A percentile compares a stretch with the other conserved stretches of the same genome.
These are phyloP conservation scores for Mycosarcoma maydis DNA, from an alignment of 1,284 basidiomycete genomes.

Conservation along the genomic window DNA sequence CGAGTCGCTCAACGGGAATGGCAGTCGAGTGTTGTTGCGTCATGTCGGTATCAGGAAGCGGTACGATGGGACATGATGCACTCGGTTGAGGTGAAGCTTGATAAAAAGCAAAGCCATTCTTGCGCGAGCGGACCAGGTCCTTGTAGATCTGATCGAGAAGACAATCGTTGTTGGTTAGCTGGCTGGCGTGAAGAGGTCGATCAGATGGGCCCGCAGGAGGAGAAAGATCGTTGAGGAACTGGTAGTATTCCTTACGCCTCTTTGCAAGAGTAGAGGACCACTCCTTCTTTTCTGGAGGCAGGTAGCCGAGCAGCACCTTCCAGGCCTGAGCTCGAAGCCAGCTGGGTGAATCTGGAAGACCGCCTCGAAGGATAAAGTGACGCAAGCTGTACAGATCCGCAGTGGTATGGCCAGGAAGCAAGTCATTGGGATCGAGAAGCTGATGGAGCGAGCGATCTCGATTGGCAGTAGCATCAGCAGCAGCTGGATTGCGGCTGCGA, in stretches of 20 bases:
- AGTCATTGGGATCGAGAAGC: constrained; percentile 54
- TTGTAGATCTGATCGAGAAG: constrained; percentile 63
- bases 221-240: constrained; percentile 57
- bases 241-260: constrained; percentile 58
- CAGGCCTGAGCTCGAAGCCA: constrained; percentile 64
- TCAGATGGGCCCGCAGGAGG: constrained; percentile 5
- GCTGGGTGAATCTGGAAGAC: constrained; percentile 41
- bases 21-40: neutral
- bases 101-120: constrained; percentile 62
- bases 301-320: constrained; percentile 61
- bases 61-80: constrained; percentile 42
- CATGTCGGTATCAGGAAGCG: constrained; percentile 2
- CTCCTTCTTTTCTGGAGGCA: constrained; percentile 58
- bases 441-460: constrained; percentile 41
- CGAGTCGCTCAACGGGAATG: constrained; percentile 10
- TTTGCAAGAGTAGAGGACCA: constrained; percentile 51
- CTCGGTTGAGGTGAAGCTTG: constrained; percentile 37
- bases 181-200: neutral
- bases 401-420: constrained; percentile 56
- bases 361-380: constrained; percentile 52
- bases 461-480: constrained; percentile 11
- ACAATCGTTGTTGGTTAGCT: constrained; percentile 42
- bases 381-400: constrained; percentile 58
- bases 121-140: constrained; percentile 54
- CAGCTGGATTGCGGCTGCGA: constrained; percentile 15